Percentiles rank a stretch among this genome's conserved stretches.
Conservation (phyloP, 768 basidiomycete genomes). For the Boletus huronensis region DNA sequence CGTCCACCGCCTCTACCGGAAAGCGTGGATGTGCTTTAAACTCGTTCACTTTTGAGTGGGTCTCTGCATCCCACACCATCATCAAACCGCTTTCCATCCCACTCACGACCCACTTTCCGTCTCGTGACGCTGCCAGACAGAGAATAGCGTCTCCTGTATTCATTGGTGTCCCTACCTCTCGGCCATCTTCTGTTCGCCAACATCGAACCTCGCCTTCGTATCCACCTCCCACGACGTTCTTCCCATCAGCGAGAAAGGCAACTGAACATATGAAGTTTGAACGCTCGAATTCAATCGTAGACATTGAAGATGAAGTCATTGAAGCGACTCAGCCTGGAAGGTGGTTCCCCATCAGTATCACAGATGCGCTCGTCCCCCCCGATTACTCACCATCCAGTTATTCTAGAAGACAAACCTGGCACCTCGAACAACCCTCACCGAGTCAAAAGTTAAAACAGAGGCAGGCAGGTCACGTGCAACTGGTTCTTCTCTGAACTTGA, state of each 20-base stretch:
- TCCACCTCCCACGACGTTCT: slow-evolving; percentile 5
- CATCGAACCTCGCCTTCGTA: background rate
- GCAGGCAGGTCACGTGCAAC: background rate
- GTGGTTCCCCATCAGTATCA: background rate
- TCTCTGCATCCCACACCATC: slow-evolving; percentile 1
- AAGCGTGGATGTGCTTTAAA: background rate
- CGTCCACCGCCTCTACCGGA: background rate
- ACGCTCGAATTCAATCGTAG: background rate
- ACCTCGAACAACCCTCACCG: no score
- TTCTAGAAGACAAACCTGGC: background rate
- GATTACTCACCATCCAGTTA: background rate
- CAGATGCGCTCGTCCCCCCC: no score
- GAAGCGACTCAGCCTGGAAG: background rate
- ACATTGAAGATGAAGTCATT: background rate
- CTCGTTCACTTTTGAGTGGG: background rate
- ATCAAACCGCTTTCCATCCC: background rate
- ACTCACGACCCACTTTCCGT: slow-evolving; percentile 8
- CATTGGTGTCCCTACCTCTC: slow-evolving; percentile 3
- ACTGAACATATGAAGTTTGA: background rate
- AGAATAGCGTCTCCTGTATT: background rate
- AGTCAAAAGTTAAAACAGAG: no score
- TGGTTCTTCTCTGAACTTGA: no score
- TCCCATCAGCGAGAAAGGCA: slow-evolving; percentile 7
- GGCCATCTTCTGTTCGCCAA: slow-evolving; percentile 2
- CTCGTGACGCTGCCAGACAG: background rate